Percentiles rank a stretch among this genome's conserved stretches.
Evolutionary conservation across 768 basidiomycete species (phyloP).

Genomic region (Tephrocybe sp.): DNA sequence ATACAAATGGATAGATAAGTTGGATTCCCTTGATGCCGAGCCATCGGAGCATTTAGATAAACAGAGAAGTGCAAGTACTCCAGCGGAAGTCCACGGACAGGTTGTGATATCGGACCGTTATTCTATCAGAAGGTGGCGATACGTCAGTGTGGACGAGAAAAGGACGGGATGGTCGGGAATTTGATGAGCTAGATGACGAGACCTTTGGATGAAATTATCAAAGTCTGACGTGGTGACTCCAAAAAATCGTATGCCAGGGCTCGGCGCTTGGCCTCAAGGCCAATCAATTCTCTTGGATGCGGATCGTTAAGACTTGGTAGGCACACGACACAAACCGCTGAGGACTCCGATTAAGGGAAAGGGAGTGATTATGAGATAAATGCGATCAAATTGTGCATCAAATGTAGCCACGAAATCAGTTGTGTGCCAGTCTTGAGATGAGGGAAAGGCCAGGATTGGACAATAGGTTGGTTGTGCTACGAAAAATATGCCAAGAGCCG

Average conservation of each 20-base stretch:
- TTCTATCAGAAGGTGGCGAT: background rate
- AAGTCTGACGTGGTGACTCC: background rate
- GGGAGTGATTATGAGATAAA: background rate
- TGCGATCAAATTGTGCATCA: background rate
- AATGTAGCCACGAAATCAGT: no score
- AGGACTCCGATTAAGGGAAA: background rate
- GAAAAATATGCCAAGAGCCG: no score
- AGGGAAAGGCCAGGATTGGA: no score
- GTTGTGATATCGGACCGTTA: background rate
- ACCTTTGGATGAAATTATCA: no score
- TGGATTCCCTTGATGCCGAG: no score
- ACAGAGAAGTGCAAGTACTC: no score
- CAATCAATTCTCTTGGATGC: background rate
- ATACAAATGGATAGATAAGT: no score
- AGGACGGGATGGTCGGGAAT: background rate
- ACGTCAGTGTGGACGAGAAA: background rate
- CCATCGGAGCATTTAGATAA: background rate
- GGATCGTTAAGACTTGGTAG: background rate
- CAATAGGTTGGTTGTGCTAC: no score
- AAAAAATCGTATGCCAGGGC: background rate
- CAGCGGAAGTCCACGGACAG: background rate
- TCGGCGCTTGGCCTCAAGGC: background rate
- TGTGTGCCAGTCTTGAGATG: no score
- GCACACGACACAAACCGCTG: background rate
- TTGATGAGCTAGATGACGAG: background rate